Evolutionary conservation across 805 yeast genomes (phyloP).

Genomic region (Yamadazyma philogaea): DNA sequence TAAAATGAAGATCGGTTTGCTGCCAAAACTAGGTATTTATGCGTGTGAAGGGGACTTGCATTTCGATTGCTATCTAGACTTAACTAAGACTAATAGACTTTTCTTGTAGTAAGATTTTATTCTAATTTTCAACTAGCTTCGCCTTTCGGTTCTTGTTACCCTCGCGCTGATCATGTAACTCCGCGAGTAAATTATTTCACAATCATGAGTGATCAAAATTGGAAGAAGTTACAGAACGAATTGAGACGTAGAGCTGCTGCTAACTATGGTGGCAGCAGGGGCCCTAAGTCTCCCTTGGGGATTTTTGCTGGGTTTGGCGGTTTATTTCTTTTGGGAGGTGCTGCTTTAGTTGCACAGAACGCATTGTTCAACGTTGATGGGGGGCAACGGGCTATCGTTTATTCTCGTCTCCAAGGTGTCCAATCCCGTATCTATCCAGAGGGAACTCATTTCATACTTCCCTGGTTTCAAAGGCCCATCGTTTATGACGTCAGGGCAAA

Average conservation of each 20-base stretch:
- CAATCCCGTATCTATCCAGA: slow-evolving; percentile 79
- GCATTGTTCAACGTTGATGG: slow-evolving; percentile 77
- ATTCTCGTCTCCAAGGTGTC: slow-evolving; percentile 84
- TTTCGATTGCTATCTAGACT: too few relatives aligned
- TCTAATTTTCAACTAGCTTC: background rate
- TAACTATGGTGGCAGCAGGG: slow-evolving; percentile 18
- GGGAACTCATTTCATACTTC: slow-evolving; percentile 92
- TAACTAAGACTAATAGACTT: too few relatives aligned
- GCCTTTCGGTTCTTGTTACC: background rate
- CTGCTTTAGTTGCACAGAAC: slow-evolving; percentile 38
- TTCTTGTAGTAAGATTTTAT: too few relatives aligned
- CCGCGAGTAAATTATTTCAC: background rate
- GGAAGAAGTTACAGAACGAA: slow-evolving; percentile 41
- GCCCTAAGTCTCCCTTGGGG: slow-evolving; percentile 36
- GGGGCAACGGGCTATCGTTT: slow-evolving; percentile 96
- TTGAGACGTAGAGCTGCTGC: slow-evolving; percentile 39
- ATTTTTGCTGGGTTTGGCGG: slow-evolving; percentile 44
- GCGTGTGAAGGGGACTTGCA: too few relatives aligned
- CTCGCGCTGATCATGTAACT: background rate
- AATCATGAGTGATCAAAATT: slow-evolving; percentile 40
- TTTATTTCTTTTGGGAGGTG: slow-evolving; percentile 38
- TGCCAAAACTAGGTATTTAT: too few relatives aligned
- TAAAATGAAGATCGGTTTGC: too few relatives aligned
- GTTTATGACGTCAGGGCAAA: slow-evolving; percentile 95
- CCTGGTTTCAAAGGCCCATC: slow-evolving; percentile 92